Conservation (phyloP, 2,329 filamentous ascomycete species). For the Aspergillus pseudotamarii region DNA sequence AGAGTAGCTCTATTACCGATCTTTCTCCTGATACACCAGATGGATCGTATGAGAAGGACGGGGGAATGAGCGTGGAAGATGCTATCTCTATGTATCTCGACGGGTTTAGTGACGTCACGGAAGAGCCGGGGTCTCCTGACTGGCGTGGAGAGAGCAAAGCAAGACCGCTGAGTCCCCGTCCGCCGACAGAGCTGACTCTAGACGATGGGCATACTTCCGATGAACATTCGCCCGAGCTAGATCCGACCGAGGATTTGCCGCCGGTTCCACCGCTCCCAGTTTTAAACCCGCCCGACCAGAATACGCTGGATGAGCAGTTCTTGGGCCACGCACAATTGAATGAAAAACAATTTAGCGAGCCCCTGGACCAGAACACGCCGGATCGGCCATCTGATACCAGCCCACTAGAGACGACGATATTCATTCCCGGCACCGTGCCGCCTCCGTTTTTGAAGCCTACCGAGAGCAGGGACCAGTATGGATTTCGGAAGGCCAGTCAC, state of each 20-base stretch:
- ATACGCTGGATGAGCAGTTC: slow-evolving; percentile 18
- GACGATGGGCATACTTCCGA: slow-evolving; percentile 29
- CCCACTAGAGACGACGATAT: slow-evolving; percentile 26
- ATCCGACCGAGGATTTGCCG: slow-evolving; percentile 24
- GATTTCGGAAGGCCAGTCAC: slow-evolving; percentile 85
- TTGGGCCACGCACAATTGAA: slow-evolving; percentile 15
- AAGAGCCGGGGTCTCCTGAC: slow-evolving; percentile 38
- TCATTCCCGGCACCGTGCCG: slow-evolving; percentile 42
- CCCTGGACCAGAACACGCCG: slow-evolving; percentile 2
- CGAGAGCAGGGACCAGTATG: slow-evolving; percentile 73
- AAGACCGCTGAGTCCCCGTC: slow-evolving; percentile 30
- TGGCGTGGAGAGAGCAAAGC: slow-evolving; percentile 36
- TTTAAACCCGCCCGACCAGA: slow-evolving; percentile 12
- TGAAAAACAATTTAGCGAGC: slow-evolving; percentile 5
- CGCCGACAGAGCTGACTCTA: slow-evolving; percentile 29
- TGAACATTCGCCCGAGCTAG: slow-evolving; percentile 22
- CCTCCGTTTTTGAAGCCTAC: slow-evolving; percentile 37
- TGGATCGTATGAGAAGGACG: slow-evolving; percentile 61
- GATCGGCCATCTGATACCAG: not conserved
- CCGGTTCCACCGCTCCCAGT: slow-evolving; percentile 23
- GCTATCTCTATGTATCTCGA: slow-evolving; percentile 63
- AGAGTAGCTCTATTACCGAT: slow-evolving; percentile 74
- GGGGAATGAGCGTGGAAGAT: slow-evolving; percentile 61
- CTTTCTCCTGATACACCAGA: slow-evolving; percentile 62
- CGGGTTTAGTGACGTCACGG: slow-evolving; percentile 54